phyloP scores from a whole-genome alignment of 129 eudicot species.

The Flaveria linearis region DNA sequence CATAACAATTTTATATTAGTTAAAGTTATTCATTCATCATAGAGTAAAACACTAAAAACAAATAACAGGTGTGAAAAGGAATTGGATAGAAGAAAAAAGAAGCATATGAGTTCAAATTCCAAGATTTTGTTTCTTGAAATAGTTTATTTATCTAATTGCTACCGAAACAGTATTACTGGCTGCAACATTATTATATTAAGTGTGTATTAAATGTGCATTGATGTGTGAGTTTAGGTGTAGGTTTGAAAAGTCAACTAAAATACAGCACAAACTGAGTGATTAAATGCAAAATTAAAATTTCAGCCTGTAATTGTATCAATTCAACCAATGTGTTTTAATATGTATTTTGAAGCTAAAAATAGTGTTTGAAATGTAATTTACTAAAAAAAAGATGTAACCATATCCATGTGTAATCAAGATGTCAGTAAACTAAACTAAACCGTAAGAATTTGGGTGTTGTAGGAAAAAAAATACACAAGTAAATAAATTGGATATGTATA shows the following conservation, averaged over 20 bases:
- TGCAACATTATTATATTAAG: slow-evolving; percentile 16
- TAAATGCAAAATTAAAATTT: slow-evolving; percentile 26
- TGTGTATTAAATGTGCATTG: slow-evolving; percentile 42
- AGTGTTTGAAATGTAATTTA: neutral
- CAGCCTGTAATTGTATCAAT: slow-evolving; percentile 21
- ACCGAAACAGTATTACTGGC: slow-evolving; percentile 22
- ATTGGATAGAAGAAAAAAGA: slow-evolving; percentile 35
- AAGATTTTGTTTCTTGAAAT: slow-evolving; percentile 26
- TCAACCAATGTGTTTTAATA: slow-evolving; percentile 16
- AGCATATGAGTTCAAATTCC: slow-evolving; percentile 38
- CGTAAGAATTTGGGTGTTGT: too few relatives aligned
- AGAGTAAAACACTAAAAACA: slow-evolving; percentile 10
- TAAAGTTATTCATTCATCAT: neutral
- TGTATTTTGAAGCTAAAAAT: neutral
- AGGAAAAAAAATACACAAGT: too few relatives aligned
- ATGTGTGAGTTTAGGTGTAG: slow-evolving; percentile 26
- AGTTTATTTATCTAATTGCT: slow-evolving; percentile 7
- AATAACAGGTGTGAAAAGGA: slow-evolving; percentile 31
- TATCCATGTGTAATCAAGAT: too few relatives aligned
- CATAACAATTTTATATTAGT: too few relatives aligned
- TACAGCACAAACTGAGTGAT: slow-evolving; percentile 29
- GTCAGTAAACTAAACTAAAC: too few relatives aligned
- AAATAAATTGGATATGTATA: too few relatives aligned
- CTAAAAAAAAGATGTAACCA: neutral
- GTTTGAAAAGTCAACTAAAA: slow-evolving; percentile 32